Evolutionary conservation across 805 yeast genomes (phyloP).

Genomic region (Yarrowia sp.): DNA sequence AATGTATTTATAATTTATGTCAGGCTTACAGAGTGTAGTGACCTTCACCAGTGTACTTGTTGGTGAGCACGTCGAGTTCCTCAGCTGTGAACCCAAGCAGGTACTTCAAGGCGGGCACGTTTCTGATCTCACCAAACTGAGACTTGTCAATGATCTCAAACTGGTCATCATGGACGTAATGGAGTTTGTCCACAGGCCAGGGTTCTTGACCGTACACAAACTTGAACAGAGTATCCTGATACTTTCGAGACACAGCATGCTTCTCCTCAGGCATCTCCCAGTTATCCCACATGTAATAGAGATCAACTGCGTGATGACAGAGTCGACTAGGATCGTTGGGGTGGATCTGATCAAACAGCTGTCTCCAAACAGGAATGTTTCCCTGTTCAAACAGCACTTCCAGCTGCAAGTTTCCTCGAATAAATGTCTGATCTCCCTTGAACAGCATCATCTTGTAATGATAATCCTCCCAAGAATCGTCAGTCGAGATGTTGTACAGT

Average conservation of each 20-base stretch:
- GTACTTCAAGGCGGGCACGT: slow-evolving; percentile 13
- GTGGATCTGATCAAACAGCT: slow-evolving; percentile 17
- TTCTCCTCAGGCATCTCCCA: slow-evolving; percentile 19
- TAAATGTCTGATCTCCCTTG: slow-evolving; percentile 20
- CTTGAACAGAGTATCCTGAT: slow-evolving; percentile 9
- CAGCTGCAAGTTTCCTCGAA: slow-evolving; percentile 9
- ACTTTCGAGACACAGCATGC: slow-evolving; percentile 1
- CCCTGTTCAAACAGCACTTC: not conserved
- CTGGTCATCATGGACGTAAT: slow-evolving; percentile 11
- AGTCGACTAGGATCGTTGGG: slow-evolving; percentile 19
- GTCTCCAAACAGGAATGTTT: slow-evolving; percentile 10
- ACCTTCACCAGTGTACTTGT: slow-evolving; percentile 22
- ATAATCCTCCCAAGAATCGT: slow-evolving; percentile 11
- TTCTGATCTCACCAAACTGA: slow-evolving; percentile 2
- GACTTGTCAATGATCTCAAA: slow-evolving; percentile 14
- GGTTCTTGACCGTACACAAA: slow-evolving; percentile 4
- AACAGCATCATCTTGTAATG: slow-evolving; percentile 30
- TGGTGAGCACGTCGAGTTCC: not conserved
- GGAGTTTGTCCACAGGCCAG: slow-evolving; percentile 25
- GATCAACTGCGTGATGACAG: slow-evolving; percentile 17
- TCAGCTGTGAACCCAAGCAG: slow-evolving; percentile 2
- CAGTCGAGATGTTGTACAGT: slow-evolving; percentile 18
- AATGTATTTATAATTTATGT: slow-evolving; percentile 20
- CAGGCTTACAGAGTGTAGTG: not conserved
- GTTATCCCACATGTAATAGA: slow-evolving; percentile 31